These are phyloP conservation scores for Alternaria novae-zelandiae DNA, from an alignment of 2,329 filamentous ascomycete genomes.

Conservation along the genomic window DNA sequence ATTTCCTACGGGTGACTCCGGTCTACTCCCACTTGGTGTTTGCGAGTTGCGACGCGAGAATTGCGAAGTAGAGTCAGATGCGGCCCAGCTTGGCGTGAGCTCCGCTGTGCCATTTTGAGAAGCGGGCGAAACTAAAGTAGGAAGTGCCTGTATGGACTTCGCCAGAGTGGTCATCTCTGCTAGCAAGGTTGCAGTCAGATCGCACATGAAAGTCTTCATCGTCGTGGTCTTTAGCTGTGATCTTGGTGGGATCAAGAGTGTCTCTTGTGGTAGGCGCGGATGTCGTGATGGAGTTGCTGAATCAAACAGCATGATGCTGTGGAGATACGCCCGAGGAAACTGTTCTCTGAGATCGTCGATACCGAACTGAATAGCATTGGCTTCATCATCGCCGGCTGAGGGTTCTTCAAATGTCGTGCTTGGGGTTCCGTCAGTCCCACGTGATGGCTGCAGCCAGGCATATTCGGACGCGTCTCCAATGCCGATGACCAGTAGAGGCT, in stretches of 20 bases:
- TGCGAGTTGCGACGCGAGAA: slow-evolving; percentile 43
- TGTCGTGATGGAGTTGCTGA: slow-evolving; percentile 53
- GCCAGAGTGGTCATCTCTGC: slow-evolving; percentile 57
- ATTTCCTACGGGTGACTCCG: slow-evolving; percentile 42
- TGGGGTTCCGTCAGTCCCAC: slow-evolving; percentile 25
- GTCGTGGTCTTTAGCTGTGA: slow-evolving; percentile 77
- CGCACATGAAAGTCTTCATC: slow-evolving; percentile 55
- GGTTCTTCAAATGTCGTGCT: slow-evolving; percentile 15
- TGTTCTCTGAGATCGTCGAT: slow-evolving; percentile 73
- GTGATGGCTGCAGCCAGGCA: slow-evolving; percentile 52
- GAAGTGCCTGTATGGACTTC: slow-evolving; percentile 57
- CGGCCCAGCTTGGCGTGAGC: slow-evolving; percentile 38
- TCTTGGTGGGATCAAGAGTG: slow-evolving; percentile 72
- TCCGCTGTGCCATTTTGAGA: slow-evolving; percentile 38
- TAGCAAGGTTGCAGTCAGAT: slow-evolving; percentile 53
- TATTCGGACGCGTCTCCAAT: slow-evolving; percentile 80
- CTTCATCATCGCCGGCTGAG: slow-evolving; percentile 34
- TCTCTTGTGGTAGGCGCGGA: slow-evolving; percentile 64
- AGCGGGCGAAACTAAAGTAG: slow-evolving; percentile 67
- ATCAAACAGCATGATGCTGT: slow-evolving; percentile 83
- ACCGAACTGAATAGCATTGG: slow-evolving; percentile 61
- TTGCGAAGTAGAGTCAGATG: slow-evolving; percentile 31
- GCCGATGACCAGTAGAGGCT: slow-evolving; percentile 82
- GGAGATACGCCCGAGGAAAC: slow-evolving; percentile 77
- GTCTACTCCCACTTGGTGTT: slow-evolving; percentile 29